These are phyloP conservation scores for Beta macrorhiza DNA, from an alignment of 179 eudicot species.

Conservation along the genomic window DNA sequence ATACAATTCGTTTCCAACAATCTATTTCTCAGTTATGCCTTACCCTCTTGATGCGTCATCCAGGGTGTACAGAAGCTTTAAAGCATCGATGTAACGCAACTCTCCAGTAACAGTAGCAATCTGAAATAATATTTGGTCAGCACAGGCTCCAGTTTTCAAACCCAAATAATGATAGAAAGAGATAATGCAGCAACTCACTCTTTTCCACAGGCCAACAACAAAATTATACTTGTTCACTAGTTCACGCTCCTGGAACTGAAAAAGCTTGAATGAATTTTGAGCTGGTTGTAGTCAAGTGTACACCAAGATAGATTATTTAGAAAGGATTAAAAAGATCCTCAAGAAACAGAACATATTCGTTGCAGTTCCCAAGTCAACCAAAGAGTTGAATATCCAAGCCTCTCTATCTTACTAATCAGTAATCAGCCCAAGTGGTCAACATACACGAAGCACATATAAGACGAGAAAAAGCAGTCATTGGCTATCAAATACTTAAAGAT, in stretches of 20 bases:
- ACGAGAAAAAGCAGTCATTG: not conserved
- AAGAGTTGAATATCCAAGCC: not conserved
- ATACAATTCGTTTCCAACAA: not conserved
- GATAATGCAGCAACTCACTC: slow-evolving; percentile 57
- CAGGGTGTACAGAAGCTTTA: slow-evolving; percentile 57
- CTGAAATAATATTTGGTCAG: slow-evolving; percentile 43
- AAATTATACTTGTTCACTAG: slow-evolving; percentile 73
- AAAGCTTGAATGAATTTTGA: slow-evolving; percentile 76
- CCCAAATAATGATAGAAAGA: not conserved
- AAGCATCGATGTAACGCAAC: slow-evolving; percentile 69
- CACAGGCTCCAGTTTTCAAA: slow-evolving; percentile 14
- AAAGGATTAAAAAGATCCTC: not conserved
- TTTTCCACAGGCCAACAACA: slow-evolving; percentile 85
- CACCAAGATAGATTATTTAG: slow-evolving; percentile 10
- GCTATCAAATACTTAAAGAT: not conserved
- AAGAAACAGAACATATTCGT: not conserved
- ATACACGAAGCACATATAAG: not conserved
- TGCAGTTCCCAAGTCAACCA: slow-evolving; percentile 1
- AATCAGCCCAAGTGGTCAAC: slow-evolving; percentile 1
- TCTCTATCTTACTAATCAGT: not conserved
- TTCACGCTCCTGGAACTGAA: slow-evolving; percentile 74
- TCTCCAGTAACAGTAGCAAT: slow-evolving; percentile 74
- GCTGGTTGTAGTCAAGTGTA: slow-evolving; percentile 58
- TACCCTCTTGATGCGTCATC: slow-evolving; percentile 90
- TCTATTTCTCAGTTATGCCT: slow-evolving; percentile 23